Evolutionary conservation across 2,329 filamentous ascomycete species (phyloP).

Genomic region (Nemania sp.): DNA sequence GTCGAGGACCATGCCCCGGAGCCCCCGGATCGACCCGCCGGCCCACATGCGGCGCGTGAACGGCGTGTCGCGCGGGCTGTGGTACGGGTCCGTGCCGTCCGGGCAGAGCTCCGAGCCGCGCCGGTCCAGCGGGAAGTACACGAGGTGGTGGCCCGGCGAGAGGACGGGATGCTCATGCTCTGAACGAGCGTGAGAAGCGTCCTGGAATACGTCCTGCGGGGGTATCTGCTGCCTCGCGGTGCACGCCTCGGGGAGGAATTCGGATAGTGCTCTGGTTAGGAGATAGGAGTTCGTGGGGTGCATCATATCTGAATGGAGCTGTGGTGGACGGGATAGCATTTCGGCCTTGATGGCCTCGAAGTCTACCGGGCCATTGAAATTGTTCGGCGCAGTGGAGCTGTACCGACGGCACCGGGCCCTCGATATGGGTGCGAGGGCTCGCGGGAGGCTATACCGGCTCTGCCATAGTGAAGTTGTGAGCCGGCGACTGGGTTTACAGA

Average conservation of each 20-base stretch:
- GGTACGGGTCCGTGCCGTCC: constrained; percentile 83
- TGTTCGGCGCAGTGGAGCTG: constrained; percentile 1
- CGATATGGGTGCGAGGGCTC: not conserved
- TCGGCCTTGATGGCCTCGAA: constrained; percentile 32
- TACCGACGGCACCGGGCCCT: not conserved
- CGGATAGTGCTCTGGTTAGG: constrained; percentile 64
- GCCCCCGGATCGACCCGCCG: constrained; percentile 71
- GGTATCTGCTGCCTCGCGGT: constrained; percentile 4
- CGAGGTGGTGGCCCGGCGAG: constrained; percentile 76
- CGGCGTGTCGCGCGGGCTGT: constrained; percentile 70
- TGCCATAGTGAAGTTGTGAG: constrained; percentile 8
- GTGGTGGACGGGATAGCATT: constrained; percentile 35
- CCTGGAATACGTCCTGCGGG: not conserved
- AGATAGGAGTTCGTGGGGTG: constrained; percentile 67
- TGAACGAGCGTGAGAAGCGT: not conserved
- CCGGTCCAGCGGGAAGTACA: constrained; percentile 81
- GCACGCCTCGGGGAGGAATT: constrained; percentile 50
- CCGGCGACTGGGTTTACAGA: constrained; percentile 4
- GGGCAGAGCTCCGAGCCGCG: constrained; percentile 65
- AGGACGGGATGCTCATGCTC: constrained; percentile 37
- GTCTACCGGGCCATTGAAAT: constrained; percentile 8
- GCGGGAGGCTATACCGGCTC: not conserved
- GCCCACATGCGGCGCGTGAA: constrained; percentile 87
- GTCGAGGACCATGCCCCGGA: constrained; percentile 46
- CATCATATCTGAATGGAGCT: constrained; percentile 42